Percentiles rank a stretch among this genome's conserved stretches.
These are phyloP conservation scores for Penicillium sp. DNA, from an alignment of 2,329 filamentous ascomycete genomes.

Conservation along the genomic window DNA sequence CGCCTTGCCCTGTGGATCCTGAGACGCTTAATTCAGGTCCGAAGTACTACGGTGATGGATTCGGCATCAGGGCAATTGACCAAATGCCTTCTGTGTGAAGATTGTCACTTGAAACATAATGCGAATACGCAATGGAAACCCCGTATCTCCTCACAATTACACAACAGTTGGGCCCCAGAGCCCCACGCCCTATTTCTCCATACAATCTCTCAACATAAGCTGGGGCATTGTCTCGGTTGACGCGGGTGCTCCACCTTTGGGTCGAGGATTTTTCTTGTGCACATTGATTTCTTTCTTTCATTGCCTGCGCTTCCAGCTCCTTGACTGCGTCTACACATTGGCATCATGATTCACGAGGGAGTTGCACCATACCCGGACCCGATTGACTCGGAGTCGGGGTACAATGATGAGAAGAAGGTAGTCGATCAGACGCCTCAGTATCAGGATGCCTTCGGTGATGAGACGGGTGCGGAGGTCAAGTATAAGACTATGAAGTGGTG, in stretches of 20 bases:
- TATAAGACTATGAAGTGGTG: conserved; percentile 27
- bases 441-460: conserved; percentile 21
- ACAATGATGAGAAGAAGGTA: conserved; percentile 18
- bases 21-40: conserved; percentile 16
- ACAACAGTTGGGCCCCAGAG: conserved; percentile 19
- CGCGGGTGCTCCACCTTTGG: conserved; percentile 17
- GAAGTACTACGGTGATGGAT: conserved; percentile 4
- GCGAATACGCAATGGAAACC: conserved; percentile 14
- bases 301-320: not conserved
- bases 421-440: conserved; percentile 10
- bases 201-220: not conserved
- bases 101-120: conserved; percentile 10
- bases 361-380: conserved; percentile 12
- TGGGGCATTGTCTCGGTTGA: conserved; percentile 19
- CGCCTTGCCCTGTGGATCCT: conserved; percentile 10
- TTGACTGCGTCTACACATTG: conserved; percentile 1
- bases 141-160: conserved; percentile 12
- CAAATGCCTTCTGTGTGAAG: conserved; percentile 6
- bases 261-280: conserved; percentile 9
- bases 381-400: conserved; percentile 19
- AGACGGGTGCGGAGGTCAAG: conserved; percentile 21
- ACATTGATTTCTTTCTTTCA: conserved; percentile 9
- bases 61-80: conserved; percentile 6
- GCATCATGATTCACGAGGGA: conserved; percentile 18
- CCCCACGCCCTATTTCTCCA: conserved; percentile 11